Percentiles rank a stretch among this genome's conserved stretches.
These are phyloP conservation scores for Kodamaea laetipori DNA, from an alignment of 805 yeast species.

Conservation along the genomic window DNA sequence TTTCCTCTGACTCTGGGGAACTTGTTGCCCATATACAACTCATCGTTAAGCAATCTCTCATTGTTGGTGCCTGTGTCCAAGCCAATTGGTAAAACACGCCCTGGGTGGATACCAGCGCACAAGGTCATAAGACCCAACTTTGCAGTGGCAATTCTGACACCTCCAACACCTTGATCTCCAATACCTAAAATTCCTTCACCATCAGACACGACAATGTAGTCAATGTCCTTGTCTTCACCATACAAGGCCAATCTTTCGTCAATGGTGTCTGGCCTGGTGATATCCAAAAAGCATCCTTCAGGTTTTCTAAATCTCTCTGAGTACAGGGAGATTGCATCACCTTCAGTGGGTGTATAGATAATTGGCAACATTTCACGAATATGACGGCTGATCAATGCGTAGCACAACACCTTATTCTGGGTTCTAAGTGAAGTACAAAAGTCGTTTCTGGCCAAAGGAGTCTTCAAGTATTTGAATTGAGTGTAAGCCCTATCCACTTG, in stretches of 20 bases:
- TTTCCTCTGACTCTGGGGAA: slow-evolving; percentile 84
- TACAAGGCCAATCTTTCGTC: slow-evolving; percentile 73
- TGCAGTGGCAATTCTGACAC: slow-evolving; percentile 87
- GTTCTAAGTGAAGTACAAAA: slow-evolving; percentile 90
- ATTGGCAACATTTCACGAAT: slow-evolving; percentile 84
- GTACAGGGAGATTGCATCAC: slow-evolving; percentile 93
- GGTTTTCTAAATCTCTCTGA: slow-evolving; percentile 93
- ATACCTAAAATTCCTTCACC: slow-evolving; percentile 97
- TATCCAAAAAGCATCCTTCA: slow-evolving; percentile 91
- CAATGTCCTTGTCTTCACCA: slow-evolving; percentile 89
- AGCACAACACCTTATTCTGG: slow-evolving; percentile 88
- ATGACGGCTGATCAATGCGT: slow-evolving; percentile 83
- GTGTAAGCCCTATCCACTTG: slow-evolving; percentile 91
- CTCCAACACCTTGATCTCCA: slow-evolving; percentile 99
- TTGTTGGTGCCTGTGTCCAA: slow-evolving; percentile 95
- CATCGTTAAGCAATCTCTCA: slow-evolving; percentile 73
- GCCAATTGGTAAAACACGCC: slow-evolving; percentile 87
- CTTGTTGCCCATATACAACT: slow-evolving; percentile 89
- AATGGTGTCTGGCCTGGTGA: slow-evolving; percentile 75
- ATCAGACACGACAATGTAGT: slow-evolving; percentile 91
- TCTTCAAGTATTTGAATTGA: slow-evolving; percentile 74
- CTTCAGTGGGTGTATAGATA: slow-evolving; percentile 87
- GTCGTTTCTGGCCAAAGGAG: slow-evolving; percentile 88
- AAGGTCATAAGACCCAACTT: slow-evolving; percentile 93
- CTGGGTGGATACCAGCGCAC: slow-evolving; percentile 96